Conservation (phyloP, 371 early-diverging fungal genomes). For the Saksenaea vasiformis region DNA sequence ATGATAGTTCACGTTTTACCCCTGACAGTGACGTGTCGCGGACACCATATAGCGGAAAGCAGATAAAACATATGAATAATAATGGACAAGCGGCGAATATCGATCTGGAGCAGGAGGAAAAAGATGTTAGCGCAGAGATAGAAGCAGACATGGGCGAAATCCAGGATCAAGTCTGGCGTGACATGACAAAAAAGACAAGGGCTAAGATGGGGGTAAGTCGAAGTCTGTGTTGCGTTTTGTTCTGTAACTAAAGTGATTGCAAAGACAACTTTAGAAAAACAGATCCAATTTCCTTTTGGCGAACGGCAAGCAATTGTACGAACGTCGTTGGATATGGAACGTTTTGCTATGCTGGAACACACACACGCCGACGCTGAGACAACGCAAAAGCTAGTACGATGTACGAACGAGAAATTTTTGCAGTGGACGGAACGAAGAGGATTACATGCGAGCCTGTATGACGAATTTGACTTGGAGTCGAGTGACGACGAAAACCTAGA, state of each 20-base stretch:
- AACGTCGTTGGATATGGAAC: slow-evolving; percentile 57
- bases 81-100: slow-evolving; percentile 14
- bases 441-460: slow-evolving; percentile 33
- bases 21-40: slow-evolving; percentile 19
- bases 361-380: slow-evolving; percentile 43
- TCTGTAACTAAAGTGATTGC: not conserved
- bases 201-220: slow-evolving; percentile 49
- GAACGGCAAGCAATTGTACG: slow-evolving; percentile 53
- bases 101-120: slow-evolving; percentile 41
- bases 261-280: slow-evolving; percentile 50
- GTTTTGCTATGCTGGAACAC: slow-evolving; percentile 54
- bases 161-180: slow-evolving; percentile 63
- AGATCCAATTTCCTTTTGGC: slow-evolving; percentile 56
- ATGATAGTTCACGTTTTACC: slow-evolving; percentile 13
- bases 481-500: slow-evolving; percentile 56
- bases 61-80: slow-evolving; percentile 9
- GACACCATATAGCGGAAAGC: slow-evolving; percentile 24
- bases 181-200: slow-evolving; percentile 60
- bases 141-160: slow-evolving; percentile 52
- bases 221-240: not conserved
- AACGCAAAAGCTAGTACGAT: slow-evolving; percentile 32
- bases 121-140: slow-evolving; percentile 46
- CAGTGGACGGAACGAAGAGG: slow-evolving; percentile 40
- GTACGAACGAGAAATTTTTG: slow-evolving; percentile 31
- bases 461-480: slow-evolving; percentile 50